Percentiles rank a stretch among this genome's conserved stretches.
These are phyloP conservation scores for Nitzschia sp. DNA, from an alignment of 108 stramenopile genomes.

Conservation along the genomic window DNA sequence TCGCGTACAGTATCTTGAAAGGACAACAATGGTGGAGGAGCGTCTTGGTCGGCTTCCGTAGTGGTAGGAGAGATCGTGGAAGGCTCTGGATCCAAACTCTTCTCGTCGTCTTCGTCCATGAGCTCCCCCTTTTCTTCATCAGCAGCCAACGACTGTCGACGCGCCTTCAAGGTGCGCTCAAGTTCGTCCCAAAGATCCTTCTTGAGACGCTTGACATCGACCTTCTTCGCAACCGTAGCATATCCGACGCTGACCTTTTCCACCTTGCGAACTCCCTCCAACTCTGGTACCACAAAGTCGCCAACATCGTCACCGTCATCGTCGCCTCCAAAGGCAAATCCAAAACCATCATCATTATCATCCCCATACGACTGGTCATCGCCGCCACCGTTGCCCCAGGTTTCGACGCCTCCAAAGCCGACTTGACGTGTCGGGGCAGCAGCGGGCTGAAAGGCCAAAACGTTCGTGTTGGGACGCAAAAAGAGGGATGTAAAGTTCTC, in stretches of 20 bases:
- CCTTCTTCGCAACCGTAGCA: constrained; percentile 89
- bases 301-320: constrained; percentile 37
- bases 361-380: constrained; percentile 45
- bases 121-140: background rate
- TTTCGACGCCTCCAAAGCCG: constrained; percentile 55
- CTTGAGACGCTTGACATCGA: constrained; percentile 89
- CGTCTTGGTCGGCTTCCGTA: background rate
- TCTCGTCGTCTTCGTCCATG: constrained; percentile 15
- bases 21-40: constrained; percentile 51
- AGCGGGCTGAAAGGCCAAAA: constrained; percentile 12
- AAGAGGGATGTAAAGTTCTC: constrained; percentile 69
- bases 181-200: constrained; percentile 85
- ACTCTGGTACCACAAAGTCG: constrained; percentile 58
- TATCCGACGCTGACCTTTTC: constrained; percentile 84
- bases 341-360: constrained; percentile 48
- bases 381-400: constrained; percentile 32
- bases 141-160: background rate
- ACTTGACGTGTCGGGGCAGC: constrained; percentile 49
- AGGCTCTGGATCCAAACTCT: constrained; percentile 14
- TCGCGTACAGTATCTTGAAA: constrained; percentile 78
- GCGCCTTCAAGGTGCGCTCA: constrained; percentile 37
- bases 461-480: constrained; percentile 67
- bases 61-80: background rate
- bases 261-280: constrained; percentile 75
- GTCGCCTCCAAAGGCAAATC: constrained; percentile 52